Evolutionary conservation across 2,329 filamentous ascomycete genomes (phyloP), one percentile per base, ranked within the genome.

Genomic region (Sporothrix euskadiensis): DNA sequence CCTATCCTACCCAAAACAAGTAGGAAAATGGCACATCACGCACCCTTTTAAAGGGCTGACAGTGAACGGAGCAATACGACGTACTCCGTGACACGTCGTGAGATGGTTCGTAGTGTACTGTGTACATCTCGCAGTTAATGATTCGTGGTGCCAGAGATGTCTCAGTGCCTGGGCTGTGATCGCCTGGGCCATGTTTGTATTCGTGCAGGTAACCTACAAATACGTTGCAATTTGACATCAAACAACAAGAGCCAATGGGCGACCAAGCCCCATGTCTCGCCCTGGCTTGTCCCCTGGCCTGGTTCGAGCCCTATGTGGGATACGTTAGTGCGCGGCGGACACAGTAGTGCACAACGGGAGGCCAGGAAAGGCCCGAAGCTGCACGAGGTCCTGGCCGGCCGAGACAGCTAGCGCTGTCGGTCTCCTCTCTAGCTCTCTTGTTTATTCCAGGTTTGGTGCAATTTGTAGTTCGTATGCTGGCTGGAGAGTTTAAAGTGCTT

Each of bases 361-460:
- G 57, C 19, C 69, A 72, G 71, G 71, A 59, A 69, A 68, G 71
- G 71, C 71, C 71, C 71, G 71, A 72, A 26, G 61, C 61, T 59
- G 61, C 52, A 49, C n/a, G 32, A 61, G 32, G 54, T 39, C 32
- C 66, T 52, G 66, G 49, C 66, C 66, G 66, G 49, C 66, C 66
- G 66, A 54, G 30, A 52, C 39, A 44, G n/a, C 9, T 69, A 69
- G 65, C 47, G 44, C 30, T 69, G 35, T 22, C 61, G 35, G 39
- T 26, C 59, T 26, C 39, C 16, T 59, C 44, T 59, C 44, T 35
- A 35, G 44, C 65, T 52, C 47, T 22, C 8, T 69, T 69, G 65
- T 54, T 65, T 65, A 22, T 19, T 26, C 10, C 8, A 44, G n/a
- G 59, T 8, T 14, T 41, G 39, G 59, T 44, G 59, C 14, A 6